Conservation (phyloP, 2,329 filamentous ascomycete species). For the Fusarium fujikuroi region DNA sequence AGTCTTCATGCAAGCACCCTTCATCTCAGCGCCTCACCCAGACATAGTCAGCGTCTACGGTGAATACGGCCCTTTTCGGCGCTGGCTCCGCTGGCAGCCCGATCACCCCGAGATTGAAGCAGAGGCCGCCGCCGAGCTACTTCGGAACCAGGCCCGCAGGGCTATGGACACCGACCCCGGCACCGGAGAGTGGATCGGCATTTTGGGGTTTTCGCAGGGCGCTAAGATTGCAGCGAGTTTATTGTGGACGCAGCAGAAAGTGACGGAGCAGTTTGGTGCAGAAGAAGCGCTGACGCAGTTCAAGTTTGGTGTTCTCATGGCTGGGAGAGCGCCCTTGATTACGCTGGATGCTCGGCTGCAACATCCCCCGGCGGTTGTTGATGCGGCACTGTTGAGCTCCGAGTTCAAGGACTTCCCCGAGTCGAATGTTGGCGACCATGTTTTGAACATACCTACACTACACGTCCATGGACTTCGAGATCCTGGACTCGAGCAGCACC, state of each 20-base stretch:
- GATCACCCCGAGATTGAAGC: conserved; percentile 66
- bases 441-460: conserved; percentile 48
- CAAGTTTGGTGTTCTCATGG: conserved; percentile 52
- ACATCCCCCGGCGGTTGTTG: conserved; percentile 60
- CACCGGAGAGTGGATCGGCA: conserved; percentile 66
- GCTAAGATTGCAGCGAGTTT: conserved; percentile 70
- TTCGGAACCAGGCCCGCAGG: conserved; percentile 51
- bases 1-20: conserved; percentile 78
- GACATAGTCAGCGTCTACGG: conserved; percentile 73
- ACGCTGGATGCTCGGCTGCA: conserved; percentile 55
- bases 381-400: conserved; percentile 37
- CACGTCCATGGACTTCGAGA: conserved; percentile 65
- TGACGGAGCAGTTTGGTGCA: conserved; percentile 51
- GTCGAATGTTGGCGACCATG: conserved; percentile 55
- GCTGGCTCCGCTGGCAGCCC: conserved; percentile 70
- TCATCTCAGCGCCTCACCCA: conserved; percentile 68
- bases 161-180: conserved; percentile 66
- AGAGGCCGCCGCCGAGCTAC: conserved; percentile 51
- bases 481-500: conserved; percentile 64
- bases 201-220: conserved; percentile 75
- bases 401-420: conserved; percentile 55
- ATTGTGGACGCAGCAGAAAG: conserved; percentile 70
- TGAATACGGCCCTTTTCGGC: conserved; percentile 71
- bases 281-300: conserved; percentile 42
- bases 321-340: conserved; percentile 48